phyloP scores from a whole-genome alignment of 2,329 filamentous ascomycete species.

The Cordyceps javanica region DNA sequence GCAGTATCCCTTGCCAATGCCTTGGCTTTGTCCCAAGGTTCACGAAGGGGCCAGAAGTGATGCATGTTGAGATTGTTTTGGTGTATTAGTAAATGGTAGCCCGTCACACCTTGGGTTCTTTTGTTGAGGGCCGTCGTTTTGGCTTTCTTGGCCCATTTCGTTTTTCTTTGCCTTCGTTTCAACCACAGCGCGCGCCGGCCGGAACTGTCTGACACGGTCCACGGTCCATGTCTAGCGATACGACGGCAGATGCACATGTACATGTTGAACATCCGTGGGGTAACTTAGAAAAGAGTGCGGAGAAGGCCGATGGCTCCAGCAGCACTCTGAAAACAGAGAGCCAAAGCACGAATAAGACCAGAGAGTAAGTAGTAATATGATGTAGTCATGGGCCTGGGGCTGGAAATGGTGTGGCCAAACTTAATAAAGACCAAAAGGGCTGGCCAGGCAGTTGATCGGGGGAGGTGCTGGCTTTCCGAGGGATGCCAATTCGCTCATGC shows the following conservation, averaged over 20 bases:
- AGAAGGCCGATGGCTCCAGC: neutral
- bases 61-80: too few species aligned
- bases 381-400: neutral
- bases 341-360: neutral
- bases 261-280: neutral
- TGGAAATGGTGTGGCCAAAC: neutral
- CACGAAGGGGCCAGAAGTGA: too few species aligned
- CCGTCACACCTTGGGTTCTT: too few species aligned
- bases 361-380: neutral
- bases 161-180: neutral
- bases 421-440: neutral
- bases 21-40: neutral
- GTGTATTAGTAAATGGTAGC: neutral
- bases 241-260: neutral
- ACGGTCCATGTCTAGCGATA: neutral
- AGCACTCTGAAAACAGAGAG: conserved; percentile 4
- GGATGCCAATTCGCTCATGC: neutral
- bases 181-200: neutral
- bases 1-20: neutral
- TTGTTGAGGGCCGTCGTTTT: too few species aligned
- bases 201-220: neutral
- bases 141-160: neutral
- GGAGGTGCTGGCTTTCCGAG: neutral
- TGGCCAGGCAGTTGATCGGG: neutral
- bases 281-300: neutral